Conservation (phyloP, 139 green algal species). For the Tetraselmis striata region DNA sequence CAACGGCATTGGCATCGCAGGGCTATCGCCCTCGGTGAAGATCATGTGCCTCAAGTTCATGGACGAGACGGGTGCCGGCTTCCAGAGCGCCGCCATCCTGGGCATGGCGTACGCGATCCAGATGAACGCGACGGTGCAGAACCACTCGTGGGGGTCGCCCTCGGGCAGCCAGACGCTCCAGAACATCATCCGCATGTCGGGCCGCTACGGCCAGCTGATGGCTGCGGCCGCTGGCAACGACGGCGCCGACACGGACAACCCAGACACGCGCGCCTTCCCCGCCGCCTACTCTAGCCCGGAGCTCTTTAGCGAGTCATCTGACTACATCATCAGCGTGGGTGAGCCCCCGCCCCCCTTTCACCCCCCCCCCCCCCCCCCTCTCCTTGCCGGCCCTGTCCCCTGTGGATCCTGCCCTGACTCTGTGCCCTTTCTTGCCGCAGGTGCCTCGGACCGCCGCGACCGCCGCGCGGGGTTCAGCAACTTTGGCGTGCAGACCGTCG, state of each 20-base stretch:
- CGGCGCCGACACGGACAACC: not conserved
- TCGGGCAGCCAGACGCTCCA: not conserved
- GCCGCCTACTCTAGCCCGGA: not conserved
- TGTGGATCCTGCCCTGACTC: too few relatives aligned
- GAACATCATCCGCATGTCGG: not conserved
- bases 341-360: too few relatives aligned
- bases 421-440: too few relatives aligned
- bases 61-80: not conserved
- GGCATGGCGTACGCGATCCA: not conserved
- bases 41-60: not conserved
- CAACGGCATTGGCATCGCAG: not conserved
- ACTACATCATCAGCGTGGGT: not conserved
- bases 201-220: not conserved
- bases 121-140: not conserved
- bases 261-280: not conserved
- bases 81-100: not conserved
- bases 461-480: not conserved
- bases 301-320: not conserved
- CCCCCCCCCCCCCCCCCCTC: too few relatives aligned
- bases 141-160: not conserved
- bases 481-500: not conserved
- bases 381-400: too few relatives aligned
- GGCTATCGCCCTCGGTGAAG: not conserved
- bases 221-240: not conserved
- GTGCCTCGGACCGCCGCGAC: not conserved